Percentiles rank a stretch among this genome's conserved stretches.
Evolutionary conservation across 2,329 filamentous ascomycete species (phyloP).

Genomic region (Xylariaceae sp.): DNA sequence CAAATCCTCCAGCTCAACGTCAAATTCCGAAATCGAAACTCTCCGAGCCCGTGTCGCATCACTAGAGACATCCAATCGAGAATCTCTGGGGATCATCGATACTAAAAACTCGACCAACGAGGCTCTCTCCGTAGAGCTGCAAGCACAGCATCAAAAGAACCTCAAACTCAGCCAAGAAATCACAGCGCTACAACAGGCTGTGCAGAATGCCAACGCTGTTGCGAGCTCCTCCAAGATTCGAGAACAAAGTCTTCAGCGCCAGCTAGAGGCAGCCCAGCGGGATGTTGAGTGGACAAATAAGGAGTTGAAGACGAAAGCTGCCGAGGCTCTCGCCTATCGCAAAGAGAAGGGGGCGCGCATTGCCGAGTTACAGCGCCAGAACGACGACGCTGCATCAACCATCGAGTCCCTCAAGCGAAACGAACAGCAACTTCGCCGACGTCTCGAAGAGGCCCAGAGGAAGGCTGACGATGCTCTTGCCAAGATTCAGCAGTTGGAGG

Average conservation of each 20-base stretch:
- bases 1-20: slow-evolving; percentile 68
- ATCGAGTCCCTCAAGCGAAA: slow-evolving; percentile 73
- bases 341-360: slow-evolving; percentile 93
- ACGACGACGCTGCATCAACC: slow-evolving; percentile 75
- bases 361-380: slow-evolving; percentile 78
- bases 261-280: slow-evolving; percentile 79
- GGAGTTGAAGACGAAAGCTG: slow-evolving; percentile 84
- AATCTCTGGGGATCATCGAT: slow-evolving; percentile 82
- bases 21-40: slow-evolving; percentile 67
- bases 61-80: slow-evolving; percentile 86
- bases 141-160: slow-evolving; percentile 82
- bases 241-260: slow-evolving; percentile 84
- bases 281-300: slow-evolving; percentile 91
- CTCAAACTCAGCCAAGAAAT: slow-evolving; percentile 79
- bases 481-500: slow-evolving; percentile 79
- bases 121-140: slow-evolving; percentile 76
- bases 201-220: slow-evolving; percentile 75
- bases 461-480: slow-evolving; percentile 81
- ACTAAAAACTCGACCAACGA: slow-evolving; percentile 85
- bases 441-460: slow-evolving; percentile 75
- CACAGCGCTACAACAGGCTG: slow-evolving; percentile 71
- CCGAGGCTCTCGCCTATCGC: slow-evolving; percentile 81
- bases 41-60: slow-evolving; percentile 79
- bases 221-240: slow-evolving; percentile 80
- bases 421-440: slow-evolving; percentile 73